Evolutionary conservation across 1,284 basidiomycete species (phyloP), one percentile per base, ranked within the genome.

Genomic region (Afroboletus lepidellus): DNA sequence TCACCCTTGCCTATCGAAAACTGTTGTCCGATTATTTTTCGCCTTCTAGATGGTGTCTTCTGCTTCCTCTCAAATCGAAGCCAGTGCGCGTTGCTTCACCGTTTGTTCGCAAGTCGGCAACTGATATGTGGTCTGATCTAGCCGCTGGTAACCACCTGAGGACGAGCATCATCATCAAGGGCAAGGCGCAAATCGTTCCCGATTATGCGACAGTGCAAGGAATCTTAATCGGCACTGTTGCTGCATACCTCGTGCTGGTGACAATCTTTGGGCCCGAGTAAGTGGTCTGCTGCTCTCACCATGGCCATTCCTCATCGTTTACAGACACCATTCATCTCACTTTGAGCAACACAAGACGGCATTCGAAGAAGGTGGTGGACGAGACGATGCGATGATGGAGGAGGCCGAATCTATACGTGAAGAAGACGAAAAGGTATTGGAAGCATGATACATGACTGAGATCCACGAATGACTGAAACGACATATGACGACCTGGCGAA

Each of bases 1-100:
- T 69, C 6, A 12, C 11, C 15, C 16, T 34, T 21, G 15, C 16
- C 29, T 43, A 16, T 11, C 15, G 16, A 30, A 33, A 16, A 33
- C 7, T 4, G 32, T 16, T 7, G 13, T 33, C 16, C 20, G 34
- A 18, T 7, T 3, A 8, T 2, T 3, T 2, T 21, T 18, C 27
- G 5, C 16, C n/a, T 5, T 71, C 51, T 63, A 76, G 84, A 96
- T 96, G 87, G 83, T 95, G 3, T 92, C 90, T 2, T 83, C 88
- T 1, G 91, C 92, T 0, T 88, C 91, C 8, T 81, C 92, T 1
- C 93, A 96, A 69, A 97, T 98, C 59, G 95, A 98, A 80, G 84
- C 94, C 5, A 86, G 84, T 76, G 76, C 65, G 82, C 78, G n/a
- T 41, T 36, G 3, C n/a, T 30, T 51, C 0, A 5, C 6, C 5